Conservation (phyloP, 73 alveolate species). For the Symbiodinium natans region DNA sequence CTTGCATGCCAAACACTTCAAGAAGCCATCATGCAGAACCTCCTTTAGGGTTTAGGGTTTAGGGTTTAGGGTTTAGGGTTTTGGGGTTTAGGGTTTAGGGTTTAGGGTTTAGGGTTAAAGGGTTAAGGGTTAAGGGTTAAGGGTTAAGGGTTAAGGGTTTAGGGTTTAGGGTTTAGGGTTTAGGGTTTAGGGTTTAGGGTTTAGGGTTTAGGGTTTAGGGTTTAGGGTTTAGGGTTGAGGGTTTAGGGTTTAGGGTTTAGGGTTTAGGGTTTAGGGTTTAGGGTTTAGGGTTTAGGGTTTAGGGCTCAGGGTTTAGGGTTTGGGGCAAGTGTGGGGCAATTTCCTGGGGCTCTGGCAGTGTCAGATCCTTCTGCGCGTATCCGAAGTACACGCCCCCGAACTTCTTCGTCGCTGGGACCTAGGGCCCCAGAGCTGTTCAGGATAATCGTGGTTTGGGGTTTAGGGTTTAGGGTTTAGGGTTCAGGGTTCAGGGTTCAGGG, state of each 20-base stretch:
- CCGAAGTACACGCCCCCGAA: constrained; percentile 97
- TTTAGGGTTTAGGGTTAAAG: no score
- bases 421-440: not conserved
- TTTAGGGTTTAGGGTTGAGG: not conserved
- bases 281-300: constrained; percentile 9
- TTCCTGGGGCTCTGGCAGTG: not conserved
- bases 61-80: no score
- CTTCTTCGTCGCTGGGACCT: constrained; percentile 95
- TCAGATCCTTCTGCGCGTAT: constrained; percentile 96
- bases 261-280: constrained; percentile 5
- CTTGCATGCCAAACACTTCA: no score
- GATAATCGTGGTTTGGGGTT: not conserved
- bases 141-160: not conserved
- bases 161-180: not conserved
- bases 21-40: no score
- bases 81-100: no score
- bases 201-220: not conserved
- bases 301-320: not conserved
- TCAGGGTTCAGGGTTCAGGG: no score
- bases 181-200: not conserved
- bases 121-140: no score
- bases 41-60: no score
- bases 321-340: no score
- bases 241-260: not conserved
- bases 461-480: no score